phyloP scores from a whole-genome alignment of 768 basidiomycete species.

The Daedaleopsis nitida region DNA sequence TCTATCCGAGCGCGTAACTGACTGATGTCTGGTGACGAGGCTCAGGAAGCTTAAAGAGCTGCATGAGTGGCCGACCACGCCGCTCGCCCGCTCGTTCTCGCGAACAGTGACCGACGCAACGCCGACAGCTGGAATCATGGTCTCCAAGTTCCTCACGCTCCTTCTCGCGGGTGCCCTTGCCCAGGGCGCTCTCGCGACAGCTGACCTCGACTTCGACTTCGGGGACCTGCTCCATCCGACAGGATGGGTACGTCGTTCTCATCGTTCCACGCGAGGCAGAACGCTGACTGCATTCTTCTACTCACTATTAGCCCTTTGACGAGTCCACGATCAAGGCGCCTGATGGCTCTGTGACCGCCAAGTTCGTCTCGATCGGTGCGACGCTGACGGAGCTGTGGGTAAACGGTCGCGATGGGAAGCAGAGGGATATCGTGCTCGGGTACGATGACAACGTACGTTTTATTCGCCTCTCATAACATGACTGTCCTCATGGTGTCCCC shows the following conservation, averaged over 20 bases:
- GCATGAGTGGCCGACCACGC: background rate
- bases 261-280: background rate
- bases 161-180: background rate
- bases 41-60: no score
- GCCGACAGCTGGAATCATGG: background rate
- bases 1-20: no score
- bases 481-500: background rate
- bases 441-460: slow-evolving; percentile 54
- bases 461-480: background rate
- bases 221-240: background rate
- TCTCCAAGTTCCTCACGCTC: background rate
- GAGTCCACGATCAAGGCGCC: slow-evolving; percentile 48
- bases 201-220: background rate
- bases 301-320: slow-evolving; percentile 53
- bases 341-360: slow-evolving; percentile 57
- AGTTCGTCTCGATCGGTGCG: slow-evolving; percentile 58
- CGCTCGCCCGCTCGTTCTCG: background rate
- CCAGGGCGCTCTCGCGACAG: background rate
- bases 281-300: no score
- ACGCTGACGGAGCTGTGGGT: slow-evolving; percentile 59
- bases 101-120: no score
- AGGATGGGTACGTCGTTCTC: background rate
- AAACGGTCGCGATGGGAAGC: slow-evolving; percentile 49
- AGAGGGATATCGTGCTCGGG: slow-evolving; percentile 55
- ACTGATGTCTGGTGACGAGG: no score